Conservation (phyloP, 129 eudicot genomes). For the Sambucus nigra region DNA sequence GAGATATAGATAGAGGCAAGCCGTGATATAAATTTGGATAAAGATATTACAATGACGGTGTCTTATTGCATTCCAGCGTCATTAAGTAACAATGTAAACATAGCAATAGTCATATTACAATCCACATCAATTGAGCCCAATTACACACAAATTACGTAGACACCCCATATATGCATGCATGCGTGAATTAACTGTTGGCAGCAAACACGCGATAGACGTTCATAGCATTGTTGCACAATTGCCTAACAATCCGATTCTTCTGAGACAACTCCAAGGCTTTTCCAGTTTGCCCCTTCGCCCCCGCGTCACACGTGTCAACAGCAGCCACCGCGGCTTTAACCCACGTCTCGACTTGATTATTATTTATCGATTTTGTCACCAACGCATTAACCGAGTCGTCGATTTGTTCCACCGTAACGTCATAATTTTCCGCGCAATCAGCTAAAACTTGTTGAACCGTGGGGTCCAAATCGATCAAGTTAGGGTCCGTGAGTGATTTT, state of each 20-base stretch:
- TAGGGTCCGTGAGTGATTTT: slow-evolving; percentile 7
- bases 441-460: slow-evolving; percentile 22
- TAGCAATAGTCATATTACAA: too few species aligned
- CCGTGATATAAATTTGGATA: too few species aligned
- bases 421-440: slow-evolving; percentile 40
- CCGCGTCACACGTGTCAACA: slow-evolving; percentile 33
- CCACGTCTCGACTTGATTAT: slow-evolving; percentile 21
- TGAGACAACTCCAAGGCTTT: slow-evolving; percentile 19
- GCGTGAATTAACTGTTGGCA: too few species aligned
- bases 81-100: too few species aligned
- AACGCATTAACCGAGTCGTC: slow-evolving; percentile 39
- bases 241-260: slow-evolving; percentile 24
- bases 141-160: too few species aligned
- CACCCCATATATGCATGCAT: too few species aligned
- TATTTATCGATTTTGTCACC: not conserved
- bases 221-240: slow-evolving; percentile 28
- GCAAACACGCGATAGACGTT: slow-evolving; percentile 22
- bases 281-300: slow-evolving; percentile 13
- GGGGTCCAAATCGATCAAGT: slow-evolving; percentile 13
- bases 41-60: too few species aligned
- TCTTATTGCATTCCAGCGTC: too few species aligned
- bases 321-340: slow-evolving; percentile 34
- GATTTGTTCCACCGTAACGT: slow-evolving; percentile 25
- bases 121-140: too few species aligned
- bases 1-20: too few species aligned